Evolutionary conservation across 163 green algal genomes (phyloP).

Genomic region (Scenedesmus sp.): DNA sequence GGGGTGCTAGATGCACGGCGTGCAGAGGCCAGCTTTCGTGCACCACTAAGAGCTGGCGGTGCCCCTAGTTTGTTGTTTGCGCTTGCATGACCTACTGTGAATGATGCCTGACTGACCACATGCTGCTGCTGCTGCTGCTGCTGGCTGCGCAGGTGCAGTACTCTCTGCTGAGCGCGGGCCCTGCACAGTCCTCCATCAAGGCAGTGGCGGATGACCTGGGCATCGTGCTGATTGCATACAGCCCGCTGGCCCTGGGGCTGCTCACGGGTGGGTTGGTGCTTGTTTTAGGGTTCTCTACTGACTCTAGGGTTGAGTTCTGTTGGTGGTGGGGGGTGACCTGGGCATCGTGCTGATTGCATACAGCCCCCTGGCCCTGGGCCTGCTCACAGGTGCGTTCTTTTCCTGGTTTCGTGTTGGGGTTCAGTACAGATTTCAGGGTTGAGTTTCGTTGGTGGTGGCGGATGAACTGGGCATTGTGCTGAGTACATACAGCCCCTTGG

Average conservation of each 20-base stretch:
- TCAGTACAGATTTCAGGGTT: no score
- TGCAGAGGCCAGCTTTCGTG: not conserved
- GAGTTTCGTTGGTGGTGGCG: no score
- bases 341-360: slow-evolving; percentile 93
- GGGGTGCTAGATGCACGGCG: not conserved
- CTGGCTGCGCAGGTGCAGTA: slow-evolving; percentile 85
- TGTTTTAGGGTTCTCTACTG: not conserved
- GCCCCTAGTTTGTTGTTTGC: not conserved
- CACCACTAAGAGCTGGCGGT: not conserved
- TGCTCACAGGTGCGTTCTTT: slow-evolving; percentile 82
- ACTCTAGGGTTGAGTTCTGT: not conserved
- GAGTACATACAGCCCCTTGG: slow-evolving; percentile 94
- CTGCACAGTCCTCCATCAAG: slow-evolving; percentile 77
- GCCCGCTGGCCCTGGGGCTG: slow-evolving; percentile 91
- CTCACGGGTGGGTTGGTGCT: slow-evolving; percentile 77
- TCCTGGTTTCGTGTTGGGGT: no score
- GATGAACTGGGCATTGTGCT: slow-evolving; percentile 80
- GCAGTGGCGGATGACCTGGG: slow-evolving; percentile 86
- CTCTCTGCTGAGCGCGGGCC: slow-evolving; percentile 81
- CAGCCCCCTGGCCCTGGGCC: slow-evolving; percentile 89
- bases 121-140: slow-evolving; percentile 8
- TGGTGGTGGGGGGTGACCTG: slow-evolving; percentile 55
- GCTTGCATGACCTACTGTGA: not conserved
- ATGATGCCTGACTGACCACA: not conserved
- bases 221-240: slow-evolving; percentile 93